Base-by-base conservation (phyloP, 139 green algal genomes). In the Coccomyxa sp. region DNA sequence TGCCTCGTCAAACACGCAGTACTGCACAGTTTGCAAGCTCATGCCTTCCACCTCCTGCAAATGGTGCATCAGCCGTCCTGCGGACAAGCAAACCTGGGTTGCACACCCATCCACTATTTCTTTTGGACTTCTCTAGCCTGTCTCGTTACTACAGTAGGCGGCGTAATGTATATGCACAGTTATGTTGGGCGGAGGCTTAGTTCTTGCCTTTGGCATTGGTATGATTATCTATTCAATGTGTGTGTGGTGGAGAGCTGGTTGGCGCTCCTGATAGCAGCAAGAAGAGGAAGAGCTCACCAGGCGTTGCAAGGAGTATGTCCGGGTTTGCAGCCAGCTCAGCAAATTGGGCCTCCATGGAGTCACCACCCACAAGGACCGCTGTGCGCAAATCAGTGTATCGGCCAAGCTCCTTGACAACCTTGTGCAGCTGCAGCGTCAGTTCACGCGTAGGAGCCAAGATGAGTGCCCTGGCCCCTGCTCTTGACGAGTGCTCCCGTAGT, bases 341-440 rank as follows among this genome's bases (percentile, higher is more conserved):
- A 90, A 98, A 98, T 91, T 99, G 96, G 11, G 90, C 92, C 88
- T 99, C 94, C 93, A 99, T 97, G 67, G 92, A 93, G 88, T 99
- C 96, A 13, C 97, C 97, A 13, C 96, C 97, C 38, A 99, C 97
- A 79, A 99, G 87, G 67, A 92, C 89, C 4, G 93, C 94, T 10
- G 85, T 90, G 57, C 94, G 90, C 75, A 99, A 90, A 85, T 97
- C 88, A 23, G 91, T 97, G 88, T 93, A 94, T 77, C 89, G 82
- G 12, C 85, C 86, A 67, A 98, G 87, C 86, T 98, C 94, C 83
- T 88, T 88, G 9, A 92, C 87, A n/a, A 97, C 93, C 82, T 97
- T 95, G 89, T 95, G 91, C 17, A 94, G 97, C 89, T 98, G 94
- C 83, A 97, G 89, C 21, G 91, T 90, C 82, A 98, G 91, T 86